These are phyloP conservation scores for Microbotryum silenes-acaulis DNA, from an alignment of 1,284 basidiomycete genomes.

Conservation along the genomic window DNA sequence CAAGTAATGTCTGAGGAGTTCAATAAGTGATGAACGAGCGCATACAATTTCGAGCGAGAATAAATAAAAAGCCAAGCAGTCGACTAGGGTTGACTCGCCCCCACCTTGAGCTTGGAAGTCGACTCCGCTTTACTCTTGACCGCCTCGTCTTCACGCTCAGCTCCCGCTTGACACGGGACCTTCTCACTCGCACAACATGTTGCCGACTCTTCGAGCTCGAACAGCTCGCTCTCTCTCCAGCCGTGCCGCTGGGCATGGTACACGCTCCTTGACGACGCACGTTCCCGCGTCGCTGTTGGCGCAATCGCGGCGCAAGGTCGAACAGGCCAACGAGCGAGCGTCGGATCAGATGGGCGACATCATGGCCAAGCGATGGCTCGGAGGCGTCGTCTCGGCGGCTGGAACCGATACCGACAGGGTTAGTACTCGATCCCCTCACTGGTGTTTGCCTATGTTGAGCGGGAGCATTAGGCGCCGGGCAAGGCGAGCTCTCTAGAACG, in stretches of 20 bases:
- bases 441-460: neutral
- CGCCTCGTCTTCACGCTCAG: neutral
- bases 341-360: constrained; percentile 29
- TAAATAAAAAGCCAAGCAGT: too few species aligned
- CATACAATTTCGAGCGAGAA: too few species aligned
- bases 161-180: neutral
- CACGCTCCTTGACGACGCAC: constrained; percentile 2
- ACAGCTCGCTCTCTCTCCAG: neutral
- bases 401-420: constrained; percentile 30
- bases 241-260: neutral
- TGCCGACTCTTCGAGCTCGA: neutral
- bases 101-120: too few species aligned
- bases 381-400: constrained; percentile 14
- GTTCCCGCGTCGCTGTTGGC: constrained; percentile 19
- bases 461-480: neutral
- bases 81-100: too few species aligned
- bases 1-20: too few species aligned
- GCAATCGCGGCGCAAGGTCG: constrained; percentile 21
- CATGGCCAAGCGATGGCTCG: constrained; percentile 30
- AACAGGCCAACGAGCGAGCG: constrained; percentile 13
- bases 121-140: neutral
- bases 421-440: neutral
- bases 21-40: too few species aligned
- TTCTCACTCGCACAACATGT: neutral
- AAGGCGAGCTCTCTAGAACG: neutral